These are phyloP conservation scores for Craterostigma plantagineum DNA, from an alignment of 257 asterid genomes.

Conservation along the genomic window DNA sequence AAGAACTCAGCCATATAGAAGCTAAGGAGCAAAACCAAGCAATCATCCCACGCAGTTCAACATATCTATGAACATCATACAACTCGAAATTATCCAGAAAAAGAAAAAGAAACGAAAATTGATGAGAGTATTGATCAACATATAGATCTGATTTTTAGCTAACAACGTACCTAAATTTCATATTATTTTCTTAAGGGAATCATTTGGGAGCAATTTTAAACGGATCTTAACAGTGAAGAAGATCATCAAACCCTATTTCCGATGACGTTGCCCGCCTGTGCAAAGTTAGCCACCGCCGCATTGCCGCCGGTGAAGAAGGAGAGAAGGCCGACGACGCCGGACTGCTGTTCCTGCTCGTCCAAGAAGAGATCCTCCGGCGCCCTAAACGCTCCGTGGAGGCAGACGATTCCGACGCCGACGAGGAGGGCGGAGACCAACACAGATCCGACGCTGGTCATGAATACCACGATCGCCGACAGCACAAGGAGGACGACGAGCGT, in stretches of 20 bases:
- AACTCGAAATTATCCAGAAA: no score
- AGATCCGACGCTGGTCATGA: slow-evolving; percentile 85
- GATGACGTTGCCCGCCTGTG: slow-evolving; percentile 13
- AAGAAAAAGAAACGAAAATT: no score
- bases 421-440: slow-evolving; percentile 68
- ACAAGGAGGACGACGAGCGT: slow-evolving; percentile 30
- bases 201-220: no score
- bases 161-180: no score
- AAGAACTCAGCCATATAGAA: no score
- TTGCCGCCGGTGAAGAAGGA: slow-evolving; percentile 37
- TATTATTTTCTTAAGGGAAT: no score
- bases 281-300: neutral
- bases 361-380: slow-evolving; percentile 79
- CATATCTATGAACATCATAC: no score
- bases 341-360: slow-evolving; percentile 66
- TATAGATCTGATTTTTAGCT: no score
- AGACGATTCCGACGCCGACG: slow-evolving; percentile 52
- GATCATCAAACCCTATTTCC: slow-evolving; percentile 48
- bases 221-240: no score
- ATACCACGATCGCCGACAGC: slow-evolving; percentile 37
- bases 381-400: slow-evolving; percentile 77
- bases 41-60: no score
- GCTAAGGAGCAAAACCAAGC: no score
- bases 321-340: slow-evolving; percentile 47
- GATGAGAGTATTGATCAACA: no score